Evolutionary conservation across 1,284 basidiomycete genomes (phyloP).

Genomic region (Inonotus obliquus): DNA sequence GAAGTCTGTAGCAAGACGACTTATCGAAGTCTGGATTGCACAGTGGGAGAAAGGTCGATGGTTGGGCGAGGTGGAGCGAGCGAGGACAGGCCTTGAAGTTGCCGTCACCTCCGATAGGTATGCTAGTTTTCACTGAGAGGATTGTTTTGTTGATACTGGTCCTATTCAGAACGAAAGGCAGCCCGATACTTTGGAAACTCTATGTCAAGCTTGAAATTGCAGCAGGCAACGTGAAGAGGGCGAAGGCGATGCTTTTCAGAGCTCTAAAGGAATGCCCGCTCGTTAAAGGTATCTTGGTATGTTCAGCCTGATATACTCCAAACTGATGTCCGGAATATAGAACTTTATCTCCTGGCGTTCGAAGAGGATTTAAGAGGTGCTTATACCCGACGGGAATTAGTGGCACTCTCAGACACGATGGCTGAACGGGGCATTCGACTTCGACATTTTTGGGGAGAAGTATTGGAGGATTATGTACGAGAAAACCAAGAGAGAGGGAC

Average conservation of each 20-base stretch:
- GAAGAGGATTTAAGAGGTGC: constrained; percentile 55
- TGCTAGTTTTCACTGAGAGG: constrained; percentile 1
- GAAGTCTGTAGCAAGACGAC: constrained; percentile 54
- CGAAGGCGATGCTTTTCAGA: constrained; percentile 76
- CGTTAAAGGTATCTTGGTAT: constrained; percentile 55
- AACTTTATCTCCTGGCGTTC: constrained; percentile 85
- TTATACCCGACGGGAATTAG: constrained; percentile 67
- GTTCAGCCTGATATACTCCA: constrained; percentile 4
- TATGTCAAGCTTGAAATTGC: constrained; percentile 82
- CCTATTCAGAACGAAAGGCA: constrained; percentile 55
- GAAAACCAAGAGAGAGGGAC: constrained; percentile 28
- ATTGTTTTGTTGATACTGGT: not conserved
- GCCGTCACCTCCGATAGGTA: constrained; percentile 65
- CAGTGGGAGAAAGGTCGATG: constrained; percentile 73
- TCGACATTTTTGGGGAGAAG: constrained; percentile 62
- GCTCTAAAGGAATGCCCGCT: constrained; percentile 82
- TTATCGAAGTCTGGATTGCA: constrained; percentile 70
- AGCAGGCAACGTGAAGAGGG: constrained; percentile 52
- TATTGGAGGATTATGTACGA: constrained; percentile 41
- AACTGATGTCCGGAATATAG: constrained; percentile 37
- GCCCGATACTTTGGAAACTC: constrained; percentile 71
- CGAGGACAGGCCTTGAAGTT: constrained; percentile 53
- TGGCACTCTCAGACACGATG: constrained; percentile 71
- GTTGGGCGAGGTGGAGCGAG: constrained; percentile 65
- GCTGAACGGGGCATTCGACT: constrained; percentile 77